A percentile compares a stretch with the other conserved stretches of the same genome.
phyloP scores from a whole-genome alignment of 2,329 filamentous ascomycete genomes.

The Fusarium buharicum region DNA sequence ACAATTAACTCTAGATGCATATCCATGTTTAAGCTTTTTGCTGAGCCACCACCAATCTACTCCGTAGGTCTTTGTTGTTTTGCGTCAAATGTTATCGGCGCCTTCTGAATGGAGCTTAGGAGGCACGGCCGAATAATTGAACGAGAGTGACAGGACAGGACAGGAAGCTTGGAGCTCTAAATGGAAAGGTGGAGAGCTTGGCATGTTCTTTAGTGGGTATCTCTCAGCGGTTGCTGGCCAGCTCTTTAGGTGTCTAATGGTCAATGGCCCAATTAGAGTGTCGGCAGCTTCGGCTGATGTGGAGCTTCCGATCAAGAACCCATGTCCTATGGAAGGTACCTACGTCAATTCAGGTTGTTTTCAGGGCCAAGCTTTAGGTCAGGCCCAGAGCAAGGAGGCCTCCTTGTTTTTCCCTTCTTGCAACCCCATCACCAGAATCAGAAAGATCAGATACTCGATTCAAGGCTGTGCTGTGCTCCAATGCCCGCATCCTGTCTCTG shows the following conservation, averaged over 20 bases:
- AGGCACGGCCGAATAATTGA: slow-evolving; percentile 27
- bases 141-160: slow-evolving; percentile 29
- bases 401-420: slow-evolving; percentile 27
- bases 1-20: no score
- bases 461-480: slow-evolving; percentile 15
- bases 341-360: slow-evolving; percentile 37
- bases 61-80: neutral
- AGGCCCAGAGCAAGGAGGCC: slow-evolving; percentile 21
- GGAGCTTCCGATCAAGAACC: slow-evolving; percentile 15
- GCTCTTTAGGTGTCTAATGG: neutral
- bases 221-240: slow-evolving; percentile 14
- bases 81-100: slow-evolving; percentile 18
- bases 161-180: slow-evolving; percentile 14
- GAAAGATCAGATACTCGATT: slow-evolving; percentile 6
- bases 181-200: slow-evolving; percentile 19
- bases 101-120: slow-evolving; percentile 26
- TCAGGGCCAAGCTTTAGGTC: slow-evolving; percentile 11
- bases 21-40: slow-evolving; percentile 27
- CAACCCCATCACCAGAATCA: slow-evolving; percentile 21
- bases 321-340: slow-evolving; percentile 17
- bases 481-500: slow-evolving; percentile 1
- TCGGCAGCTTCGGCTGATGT: neutral
- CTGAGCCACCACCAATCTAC: slow-evolving; percentile 22
- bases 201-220: slow-evolving; percentile 1
- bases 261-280: neutral